A percentile compares a stretch with the other conserved stretches of the same genome.
These are phyloP conservation scores for Sanchytrium tribonematis DNA, from an alignment of 371 early-diverging fungal species.

Conservation along the genomic window DNA sequence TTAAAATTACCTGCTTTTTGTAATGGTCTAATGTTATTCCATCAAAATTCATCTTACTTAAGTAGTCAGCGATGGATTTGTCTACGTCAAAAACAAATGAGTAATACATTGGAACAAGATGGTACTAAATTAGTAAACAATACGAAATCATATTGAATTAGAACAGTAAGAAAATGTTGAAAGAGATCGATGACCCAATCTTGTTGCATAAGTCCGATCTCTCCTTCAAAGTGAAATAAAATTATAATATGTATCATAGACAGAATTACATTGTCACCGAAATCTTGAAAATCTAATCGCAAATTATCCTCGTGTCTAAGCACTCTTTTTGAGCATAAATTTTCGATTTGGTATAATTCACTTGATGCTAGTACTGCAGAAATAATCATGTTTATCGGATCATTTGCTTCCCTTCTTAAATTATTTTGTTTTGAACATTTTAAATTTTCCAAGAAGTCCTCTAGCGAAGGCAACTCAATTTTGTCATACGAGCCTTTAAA, in stretches of 20 bases:
- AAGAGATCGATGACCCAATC: neutral
- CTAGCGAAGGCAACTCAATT: neutral
- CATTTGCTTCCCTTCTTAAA: neutral
- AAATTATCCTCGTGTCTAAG: neutral
- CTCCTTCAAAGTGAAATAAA: neutral
- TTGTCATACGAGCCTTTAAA: neutral
- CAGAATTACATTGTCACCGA: neutral
- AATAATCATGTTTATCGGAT: neutral
- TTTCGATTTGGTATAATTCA: neutral
- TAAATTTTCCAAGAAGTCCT: neutral
- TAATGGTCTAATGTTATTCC: neutral
- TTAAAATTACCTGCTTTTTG: neutral
- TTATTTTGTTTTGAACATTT: neutral
- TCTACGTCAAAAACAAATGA: neutral
- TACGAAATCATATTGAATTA: neutral
- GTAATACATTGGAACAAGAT: neutral
- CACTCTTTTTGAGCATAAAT: neutral
- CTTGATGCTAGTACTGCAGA: neutral
- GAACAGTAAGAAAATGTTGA: neutral
- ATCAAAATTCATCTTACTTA: neutral
- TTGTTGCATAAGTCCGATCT: neutral
- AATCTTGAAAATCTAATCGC: neutral
- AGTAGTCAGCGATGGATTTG: neutral
- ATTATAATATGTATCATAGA: neutral
- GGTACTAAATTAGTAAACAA: neutral